Conservation (phyloP, 306 rosid genomes). For the Quercus rubra region DNA sequence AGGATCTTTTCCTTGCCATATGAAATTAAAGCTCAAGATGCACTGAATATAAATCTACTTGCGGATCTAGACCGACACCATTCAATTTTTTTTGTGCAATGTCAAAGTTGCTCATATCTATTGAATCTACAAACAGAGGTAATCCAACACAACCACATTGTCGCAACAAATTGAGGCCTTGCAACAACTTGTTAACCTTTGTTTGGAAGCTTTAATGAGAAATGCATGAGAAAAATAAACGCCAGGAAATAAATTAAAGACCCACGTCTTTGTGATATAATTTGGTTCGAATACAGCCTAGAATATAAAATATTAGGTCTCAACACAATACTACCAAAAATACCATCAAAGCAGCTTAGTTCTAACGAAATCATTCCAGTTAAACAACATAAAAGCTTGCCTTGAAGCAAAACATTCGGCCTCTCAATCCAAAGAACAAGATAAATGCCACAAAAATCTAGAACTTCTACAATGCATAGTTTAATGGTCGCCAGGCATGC, state of each 20-base stretch:
- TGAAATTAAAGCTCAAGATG: no score
- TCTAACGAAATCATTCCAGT: not conserved
- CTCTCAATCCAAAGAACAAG: constrained; percentile 7
- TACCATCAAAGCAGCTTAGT: not conserved
- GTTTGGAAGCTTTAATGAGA: no score
- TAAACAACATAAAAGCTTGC: not conserved
- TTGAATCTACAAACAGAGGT: no score
- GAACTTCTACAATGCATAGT: not conserved
- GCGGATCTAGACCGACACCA: no score
- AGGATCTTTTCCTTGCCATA: no score
- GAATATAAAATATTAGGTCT: not conserved
- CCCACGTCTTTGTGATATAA: not conserved
- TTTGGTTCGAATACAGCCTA: not conserved
- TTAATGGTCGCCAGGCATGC: constrained; percentile 43
- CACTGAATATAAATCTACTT: no score
- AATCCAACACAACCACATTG: no score
- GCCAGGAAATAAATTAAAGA: not conserved
- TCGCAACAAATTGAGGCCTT: no score
- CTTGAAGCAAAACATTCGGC: constrained; percentile 3
- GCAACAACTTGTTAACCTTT: no score
- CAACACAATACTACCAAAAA: not conserved
- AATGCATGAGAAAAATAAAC: no score
- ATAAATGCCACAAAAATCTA: constrained; percentile 28
- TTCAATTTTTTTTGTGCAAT: no score
- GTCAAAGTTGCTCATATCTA: no score